phyloP scores from a whole-genome alignment of 1,284 basidiomycete species.

The Malassezia restricta region DNA sequence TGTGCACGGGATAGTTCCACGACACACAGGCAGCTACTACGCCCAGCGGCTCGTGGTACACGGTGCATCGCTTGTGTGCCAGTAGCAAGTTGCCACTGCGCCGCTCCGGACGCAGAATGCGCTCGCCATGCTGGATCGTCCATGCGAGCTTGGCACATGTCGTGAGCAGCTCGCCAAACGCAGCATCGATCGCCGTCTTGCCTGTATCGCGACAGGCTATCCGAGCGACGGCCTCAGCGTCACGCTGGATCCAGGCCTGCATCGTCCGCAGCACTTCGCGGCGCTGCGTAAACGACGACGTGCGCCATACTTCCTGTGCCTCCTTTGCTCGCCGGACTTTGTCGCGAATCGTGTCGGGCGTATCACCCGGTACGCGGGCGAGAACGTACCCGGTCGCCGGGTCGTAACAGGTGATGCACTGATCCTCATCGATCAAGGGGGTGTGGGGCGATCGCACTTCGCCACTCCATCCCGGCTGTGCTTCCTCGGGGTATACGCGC shows the following conservation, averaged over 20 bases:
- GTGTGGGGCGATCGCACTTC: constrained; percentile 12
- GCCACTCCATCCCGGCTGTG: constrained; percentile 24
- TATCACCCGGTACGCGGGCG: constrained; percentile 59
- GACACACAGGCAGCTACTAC: constrained; percentile 84
- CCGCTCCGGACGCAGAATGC: constrained; percentile 21
- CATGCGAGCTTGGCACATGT: constrained; percentile 37
- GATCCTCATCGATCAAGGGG: constrained; percentile 10
- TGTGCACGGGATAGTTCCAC: constrained; percentile 66
- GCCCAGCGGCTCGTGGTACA: constrained; percentile 83
- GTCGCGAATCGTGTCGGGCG: constrained; percentile 55
- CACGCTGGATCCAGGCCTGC: constrained; percentile 76
- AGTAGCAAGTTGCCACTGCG: constrained; percentile 59
- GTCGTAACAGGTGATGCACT: constrained; percentile 73
- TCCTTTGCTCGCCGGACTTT: constrained; percentile 60
- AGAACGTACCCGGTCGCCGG: constrained; percentile 74
- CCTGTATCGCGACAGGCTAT: constrained; percentile 91
- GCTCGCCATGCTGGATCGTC: constrained; percentile 31
- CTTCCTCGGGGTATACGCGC: constrained; percentile 20
- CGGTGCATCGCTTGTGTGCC: constrained; percentile 64
- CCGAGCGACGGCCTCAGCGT: constrained; percentile 69
- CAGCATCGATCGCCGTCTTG: constrained; percentile 62
- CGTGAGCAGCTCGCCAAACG: constrained; percentile 46
- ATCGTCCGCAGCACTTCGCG: constrained; percentile 69
- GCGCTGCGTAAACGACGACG: constrained; percentile 64
- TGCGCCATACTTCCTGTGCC: constrained; percentile 62